Evolutionary conservation across 805 yeast species (phyloP), one percentile per base, ranked within the genome.

Genomic region (Candida corydali): DNA sequence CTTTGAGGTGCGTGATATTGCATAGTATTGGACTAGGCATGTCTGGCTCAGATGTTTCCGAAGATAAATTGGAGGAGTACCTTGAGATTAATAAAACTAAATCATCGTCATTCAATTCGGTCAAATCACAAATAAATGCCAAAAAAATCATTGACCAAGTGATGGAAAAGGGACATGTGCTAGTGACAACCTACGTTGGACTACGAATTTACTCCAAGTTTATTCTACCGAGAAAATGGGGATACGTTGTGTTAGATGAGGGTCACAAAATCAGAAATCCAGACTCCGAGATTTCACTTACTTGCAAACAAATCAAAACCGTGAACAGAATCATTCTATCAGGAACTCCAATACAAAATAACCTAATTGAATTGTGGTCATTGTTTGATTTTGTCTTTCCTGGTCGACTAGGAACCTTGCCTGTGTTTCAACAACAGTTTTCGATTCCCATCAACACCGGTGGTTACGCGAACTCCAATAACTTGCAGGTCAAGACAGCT

Each of bases 191-290:
- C 0, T 93, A 93, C 55, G 94, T 86, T 4, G 96, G 96, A 0
- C 61, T 93, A 34, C 65, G 82, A 40, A 72, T 83, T 8, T 86
- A 86, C 54, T 66, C 84, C 3, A 75, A 75, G 23, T 60, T 71
- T 15, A 57, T 86, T 4, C 57, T 86, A n/a, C 78, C 84, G 0
- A 67, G 73, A 8, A 65, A 75, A 31, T 93, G 98, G 98, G 88
- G 89, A 1, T 91, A 89, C 52, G 91, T 82, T 12, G 86, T 91
- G 0, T 61, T 91, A 8, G 98, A 91, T 59, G 98, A 93, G 56
- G 98, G 98, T 1, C 98, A 93, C 59, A 93, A 91, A 59, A 93
- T 93, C 38, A 70, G 98, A 49, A 93, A 93, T 54, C 98, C 98
- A 0, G 88, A 93, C 52, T 79, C 93, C 38, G 94, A 80, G 37